Conservation (phyloP, 2,329 filamentous ascomycete species). For the Rosellinia necatrix region DNA sequence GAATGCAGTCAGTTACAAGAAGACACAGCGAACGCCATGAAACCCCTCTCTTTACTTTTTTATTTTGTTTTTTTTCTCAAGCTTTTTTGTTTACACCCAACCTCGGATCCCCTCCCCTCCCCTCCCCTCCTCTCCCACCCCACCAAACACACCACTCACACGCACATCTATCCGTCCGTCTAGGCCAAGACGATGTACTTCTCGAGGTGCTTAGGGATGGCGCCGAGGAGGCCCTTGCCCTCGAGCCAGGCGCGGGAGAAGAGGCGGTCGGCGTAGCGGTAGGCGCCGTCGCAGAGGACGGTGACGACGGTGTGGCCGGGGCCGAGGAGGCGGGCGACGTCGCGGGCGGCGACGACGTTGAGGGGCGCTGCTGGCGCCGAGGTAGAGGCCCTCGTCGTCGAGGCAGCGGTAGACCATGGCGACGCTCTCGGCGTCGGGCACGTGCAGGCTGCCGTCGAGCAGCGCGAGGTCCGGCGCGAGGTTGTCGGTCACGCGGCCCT, state of each 20-base stretch:
- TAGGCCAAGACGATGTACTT: slow-evolving; percentile 94
- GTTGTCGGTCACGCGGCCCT: slow-evolving; percentile 96
- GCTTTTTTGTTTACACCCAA: no score
- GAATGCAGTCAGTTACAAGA: not conserved
- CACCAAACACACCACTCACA: slow-evolving; percentile 9
- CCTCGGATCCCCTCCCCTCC: not conserved
- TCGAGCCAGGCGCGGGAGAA: slow-evolving; percentile 92
- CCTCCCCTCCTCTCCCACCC: not conserved
- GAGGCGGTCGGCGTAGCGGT: slow-evolving; percentile 90
- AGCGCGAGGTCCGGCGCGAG: slow-evolving; percentile 81
- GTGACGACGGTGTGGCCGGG: slow-evolving; percentile 91
- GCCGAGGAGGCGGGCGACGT: slow-evolving; percentile 89
- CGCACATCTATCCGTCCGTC: no score
- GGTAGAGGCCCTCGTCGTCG: slow-evolving; percentile 93
- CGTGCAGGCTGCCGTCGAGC: slow-evolving; percentile 81
- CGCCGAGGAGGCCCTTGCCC: slow-evolving; percentile 79
- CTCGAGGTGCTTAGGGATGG: slow-evolving; percentile 82
- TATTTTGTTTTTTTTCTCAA: not conserved
- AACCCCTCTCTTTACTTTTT: not conserved
- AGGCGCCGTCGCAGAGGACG: slow-evolving; percentile 93
- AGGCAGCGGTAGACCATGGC: slow-evolving; percentile 97
- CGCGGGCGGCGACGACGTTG: slow-evolving; percentile 94
- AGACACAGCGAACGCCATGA: not conserved
- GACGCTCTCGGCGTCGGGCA: slow-evolving; percentile 91
- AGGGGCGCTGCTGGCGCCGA: slow-evolving; percentile 91